These are phyloP conservation scores for Sabuloglossum arenarium DNA, from an alignment of 495 filamentous ascomycete species.

Conservation along the genomic window DNA sequence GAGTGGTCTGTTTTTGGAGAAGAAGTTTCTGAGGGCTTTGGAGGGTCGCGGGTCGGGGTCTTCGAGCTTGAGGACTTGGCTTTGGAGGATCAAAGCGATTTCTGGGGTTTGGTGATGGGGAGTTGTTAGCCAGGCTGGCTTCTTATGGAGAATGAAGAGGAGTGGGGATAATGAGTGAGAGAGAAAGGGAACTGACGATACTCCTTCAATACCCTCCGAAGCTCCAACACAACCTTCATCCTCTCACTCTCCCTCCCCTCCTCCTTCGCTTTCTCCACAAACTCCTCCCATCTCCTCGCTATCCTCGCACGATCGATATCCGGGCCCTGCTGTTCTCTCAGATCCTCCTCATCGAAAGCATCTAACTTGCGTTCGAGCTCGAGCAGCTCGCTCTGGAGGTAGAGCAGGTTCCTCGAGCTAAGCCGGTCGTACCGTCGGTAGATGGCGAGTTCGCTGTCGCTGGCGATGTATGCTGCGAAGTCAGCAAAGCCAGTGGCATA, in stretches of 20 bases:
- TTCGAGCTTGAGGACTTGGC: slow-evolving; percentile 4
- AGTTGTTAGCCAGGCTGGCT: neutral
- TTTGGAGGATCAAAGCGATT: slow-evolving; percentile 7
- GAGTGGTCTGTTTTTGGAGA: slow-evolving; percentile 5
- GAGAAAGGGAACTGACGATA: slow-evolving; percentile 2
- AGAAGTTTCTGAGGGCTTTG: slow-evolving; percentile 4
- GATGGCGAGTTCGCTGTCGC: slow-evolving; percentile 7
- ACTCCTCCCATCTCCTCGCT: slow-evolving; percentile 6
- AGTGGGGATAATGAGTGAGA: too few species aligned
- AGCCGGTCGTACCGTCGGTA: slow-evolving; percentile 9
- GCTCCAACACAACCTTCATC: slow-evolving; percentile 4
- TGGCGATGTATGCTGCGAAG: slow-evolving; percentile 3
- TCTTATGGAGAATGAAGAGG: too few species aligned
- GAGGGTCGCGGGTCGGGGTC: slow-evolving; percentile 4
- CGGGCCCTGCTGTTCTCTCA: slow-evolving; percentile 3
- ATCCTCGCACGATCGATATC: slow-evolving; percentile 6
- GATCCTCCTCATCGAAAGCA: slow-evolving; percentile 7
- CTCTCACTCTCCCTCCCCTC: slow-evolving; percentile 3
- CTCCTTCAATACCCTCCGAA: slow-evolving; percentile 6
- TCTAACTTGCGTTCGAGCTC: slow-evolving; percentile 6
- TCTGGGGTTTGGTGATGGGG: neutral
- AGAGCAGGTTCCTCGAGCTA: slow-evolving; percentile 8
- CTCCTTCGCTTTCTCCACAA: slow-evolving; percentile 4
- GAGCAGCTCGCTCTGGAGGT: slow-evolving; percentile 9
- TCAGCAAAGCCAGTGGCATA: slow-evolving; percentile 5